Base-by-base conservation (phyloP, 805 yeast species). In the Vanderwaltozyma polyspora region DNA sequence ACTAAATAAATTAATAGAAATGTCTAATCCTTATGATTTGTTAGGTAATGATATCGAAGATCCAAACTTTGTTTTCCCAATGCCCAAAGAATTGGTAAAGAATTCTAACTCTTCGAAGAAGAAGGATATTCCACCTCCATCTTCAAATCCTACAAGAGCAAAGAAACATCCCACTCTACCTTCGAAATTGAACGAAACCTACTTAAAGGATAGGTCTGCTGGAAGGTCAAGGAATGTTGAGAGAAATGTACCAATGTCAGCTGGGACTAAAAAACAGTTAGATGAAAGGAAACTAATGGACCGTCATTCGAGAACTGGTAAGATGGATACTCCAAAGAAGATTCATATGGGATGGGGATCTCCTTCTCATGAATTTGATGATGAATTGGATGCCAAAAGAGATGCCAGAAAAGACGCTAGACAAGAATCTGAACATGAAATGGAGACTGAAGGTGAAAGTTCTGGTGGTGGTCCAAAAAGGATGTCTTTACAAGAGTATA, bases 1-100 rank as follows among this genome's bases (percentile, higher is more conserved):
- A n/a, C n/a, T n/a, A n/a, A n/a, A n/a, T n/a, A n/a, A n/a, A n/a
- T n/a, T n/a, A n/a, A n/a, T n/a, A n/a, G n/a, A n/a, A n/a, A 45
- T 45, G 49, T 45, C 51, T 39, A 81, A 81, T 68, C 82, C 82
- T 60, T 81, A 68, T 64, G 81, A 73, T 64, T 73, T 80, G 63
- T 71, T 81, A 69, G 91, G 71, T 62, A 82, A 83, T 75, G 94
- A 82, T 69, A 82, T 81, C 51, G 87, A 81, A 60, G 93, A 79
- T 63, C 79, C 74, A 52, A 71, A 67, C 55, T 66, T 67, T 35
- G 72, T 72, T 43, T 59, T 61, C 36, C 57, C 65, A 36, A 60
- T 70, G 46, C 56, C 63, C 17, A 78, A 64, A 68, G 93, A 82
- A 64, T 60, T 82, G 46, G 89, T 80, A 59, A 84, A 79, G 74